Base-by-base conservation (phyloP, 257 asterid species). In the Penstemon eatonii region DNA sequence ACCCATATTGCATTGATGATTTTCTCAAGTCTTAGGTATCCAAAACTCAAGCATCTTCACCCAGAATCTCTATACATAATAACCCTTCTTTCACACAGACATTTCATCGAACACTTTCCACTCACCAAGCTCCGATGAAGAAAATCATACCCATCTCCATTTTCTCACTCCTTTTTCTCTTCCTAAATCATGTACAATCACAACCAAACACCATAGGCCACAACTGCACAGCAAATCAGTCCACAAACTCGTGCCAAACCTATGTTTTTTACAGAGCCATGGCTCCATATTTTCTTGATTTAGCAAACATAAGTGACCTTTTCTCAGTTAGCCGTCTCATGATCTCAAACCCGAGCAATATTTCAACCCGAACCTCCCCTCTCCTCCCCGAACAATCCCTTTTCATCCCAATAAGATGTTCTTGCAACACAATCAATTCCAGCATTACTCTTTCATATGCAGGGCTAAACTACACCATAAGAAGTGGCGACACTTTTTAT, bases 281-380 rank as follows among this genome's bases (percentile, higher is more conserved):
- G 11, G 7, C 87, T 4, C 99, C 99, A 3, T 60, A 68, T 9
- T 84, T 71, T 42, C 89, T 84, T 43, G 89, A 94, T 59, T 63
- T 94, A 18, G 99, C 97, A 66, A 70, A 94, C 68, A 70, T 91
- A 10, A 89, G 86, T 33, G 99, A 91, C 33, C 93, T 91, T 37
- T 94, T 94, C 88, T 75, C 95, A 10, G 76, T 87, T 61, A 87
- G 96, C 79, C 89, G 99, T 8, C 81, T 73, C 58, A 69, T 68
- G 87, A 94, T 94, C 4, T 72, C 97, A 0, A 71, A 60, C 0
- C 87, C 97, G 0, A 94, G 96, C 77, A 94, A 84, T 51, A 86
- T 94, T 43, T 83, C 96, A 6, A 40, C 74, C 8, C 81, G 82
- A 4, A 43, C 56, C 54, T 3, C 86, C 38, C 78, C 90, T 37